A percentile compares a stretch with the other conserved stretches of the same genome.
phyloP scores from a whole-genome alignment of 768 basidiomycete species.

The Tubosaeta sp. region DNA sequence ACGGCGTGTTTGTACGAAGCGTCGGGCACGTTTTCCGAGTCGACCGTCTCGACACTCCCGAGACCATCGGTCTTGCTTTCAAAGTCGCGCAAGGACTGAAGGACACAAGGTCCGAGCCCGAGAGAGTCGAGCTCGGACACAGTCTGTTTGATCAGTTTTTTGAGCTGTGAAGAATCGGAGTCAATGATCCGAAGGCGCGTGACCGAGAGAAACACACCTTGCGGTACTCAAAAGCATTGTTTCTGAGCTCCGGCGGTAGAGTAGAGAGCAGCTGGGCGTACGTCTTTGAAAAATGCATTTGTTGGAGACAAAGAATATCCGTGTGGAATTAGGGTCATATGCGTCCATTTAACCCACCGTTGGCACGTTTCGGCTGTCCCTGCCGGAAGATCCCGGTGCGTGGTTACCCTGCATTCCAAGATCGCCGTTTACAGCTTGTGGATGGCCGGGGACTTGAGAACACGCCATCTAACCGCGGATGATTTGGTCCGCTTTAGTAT shows the following conservation, averaged over 20 bases:
- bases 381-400: background rate
- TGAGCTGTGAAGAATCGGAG: conserved; percentile 53
- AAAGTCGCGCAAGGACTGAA: conserved; percentile 40
- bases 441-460: background rate
- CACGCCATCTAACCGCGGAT: background rate
- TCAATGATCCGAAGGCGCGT: background rate
- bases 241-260: conserved; percentile 72
- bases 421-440: background rate
- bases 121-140: conserved; percentile 72
- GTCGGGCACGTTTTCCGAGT: background rate
- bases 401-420: background rate
- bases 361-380: background rate
- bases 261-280: conserved; percentile 57
- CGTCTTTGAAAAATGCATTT: conserved; percentile 74
- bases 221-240: conserved; percentile 81
- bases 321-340: background rate
- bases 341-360: background rate
- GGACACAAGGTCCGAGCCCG: conserved; percentile 51
- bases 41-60: background rate
- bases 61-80: conserved; percentile 7
- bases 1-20: conserved; percentile 17
- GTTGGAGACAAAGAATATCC: background rate
- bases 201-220: conserved; percentile 43
- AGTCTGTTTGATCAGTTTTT: conserved; percentile 83
- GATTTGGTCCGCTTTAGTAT: too few relatives aligned